Conservation (phyloP, 495 filamentous ascomycete species). For the Aspergillus indologenus region DNA sequence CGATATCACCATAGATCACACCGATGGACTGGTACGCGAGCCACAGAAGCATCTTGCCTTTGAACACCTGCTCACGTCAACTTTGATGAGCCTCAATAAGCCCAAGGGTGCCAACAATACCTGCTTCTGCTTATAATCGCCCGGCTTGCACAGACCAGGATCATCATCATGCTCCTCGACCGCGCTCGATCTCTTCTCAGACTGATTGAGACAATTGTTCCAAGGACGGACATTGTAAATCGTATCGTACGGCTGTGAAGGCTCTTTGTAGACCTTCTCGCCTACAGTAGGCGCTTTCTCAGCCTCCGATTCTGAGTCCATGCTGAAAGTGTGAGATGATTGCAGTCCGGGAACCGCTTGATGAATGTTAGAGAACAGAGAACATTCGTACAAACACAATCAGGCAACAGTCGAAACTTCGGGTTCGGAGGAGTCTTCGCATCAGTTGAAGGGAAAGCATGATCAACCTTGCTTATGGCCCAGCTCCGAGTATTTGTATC, state of each 20-base stretch:
- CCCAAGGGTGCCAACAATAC: constrained; percentile 1
- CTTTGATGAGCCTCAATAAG: neutral
- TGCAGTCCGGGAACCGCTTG: neutral
- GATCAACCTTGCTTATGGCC: neutral
- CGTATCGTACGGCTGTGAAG: constrained; percentile 1
- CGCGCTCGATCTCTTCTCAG: constrained; percentile 1
- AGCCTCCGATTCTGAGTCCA: neutral
- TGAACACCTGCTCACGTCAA: constrained; percentile 19
- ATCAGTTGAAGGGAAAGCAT: neutral
- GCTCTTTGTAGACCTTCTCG: neutral
- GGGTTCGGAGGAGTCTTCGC: neutral
- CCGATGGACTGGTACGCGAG: constrained; percentile 69
- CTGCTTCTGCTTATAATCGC: constrained; percentile 23
- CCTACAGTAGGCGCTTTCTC: neutral
- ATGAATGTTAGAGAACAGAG: neutral
- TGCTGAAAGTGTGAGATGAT: neutral
- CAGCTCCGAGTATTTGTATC: neutral
- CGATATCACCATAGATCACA: constrained; percentile 76
- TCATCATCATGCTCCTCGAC: constrained; percentile 18
- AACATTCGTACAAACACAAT: neutral
- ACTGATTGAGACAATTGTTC: neutral
- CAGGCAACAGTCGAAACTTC: neutral
- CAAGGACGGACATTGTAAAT: constrained; percentile 9
- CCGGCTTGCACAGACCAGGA: constrained; percentile 19
- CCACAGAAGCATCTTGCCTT: constrained; percentile 27